phyloP scores from a whole-genome alignment of 2,329 filamentous ascomycete species.

The Ophiostoma tasmaniense region DNA sequence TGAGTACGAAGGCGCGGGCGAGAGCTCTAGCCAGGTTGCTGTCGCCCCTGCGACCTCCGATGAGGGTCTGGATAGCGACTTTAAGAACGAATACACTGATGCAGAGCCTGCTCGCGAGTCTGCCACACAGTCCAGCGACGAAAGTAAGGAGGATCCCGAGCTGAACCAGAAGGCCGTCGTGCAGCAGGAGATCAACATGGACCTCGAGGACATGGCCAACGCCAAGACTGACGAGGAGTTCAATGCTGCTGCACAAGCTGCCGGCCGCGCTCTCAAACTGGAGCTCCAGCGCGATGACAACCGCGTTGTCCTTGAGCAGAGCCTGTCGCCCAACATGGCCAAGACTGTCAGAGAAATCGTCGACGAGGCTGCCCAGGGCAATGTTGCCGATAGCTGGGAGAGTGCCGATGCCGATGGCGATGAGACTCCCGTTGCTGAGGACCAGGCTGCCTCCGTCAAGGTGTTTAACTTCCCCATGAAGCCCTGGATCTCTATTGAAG shows the following conservation, averaged over 20 bases:
- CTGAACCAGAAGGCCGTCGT: slow-evolving; percentile 32
- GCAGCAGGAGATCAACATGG: slow-evolving; percentile 35
- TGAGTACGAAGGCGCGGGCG: neutral
- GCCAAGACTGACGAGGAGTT: slow-evolving; percentile 47
- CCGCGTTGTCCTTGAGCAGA: slow-evolving; percentile 44
- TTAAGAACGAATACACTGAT: slow-evolving; percentile 51
- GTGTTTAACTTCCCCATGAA: slow-evolving; percentile 96
- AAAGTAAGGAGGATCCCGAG: slow-evolving; percentile 50
- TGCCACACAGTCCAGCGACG: slow-evolving; percentile 43
- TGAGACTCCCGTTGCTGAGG: slow-evolving; percentile 49
- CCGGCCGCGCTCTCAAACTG: slow-evolving; percentile 42
- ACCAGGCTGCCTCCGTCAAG: slow-evolving; percentile 56
- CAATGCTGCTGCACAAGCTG: slow-evolving; percentile 39
- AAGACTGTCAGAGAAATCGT: slow-evolving; percentile 42
- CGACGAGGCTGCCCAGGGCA: slow-evolving; percentile 49
- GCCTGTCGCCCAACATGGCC: slow-evolving; percentile 42
- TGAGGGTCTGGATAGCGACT: slow-evolving; percentile 11
- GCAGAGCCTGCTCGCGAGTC: slow-evolving; percentile 60
- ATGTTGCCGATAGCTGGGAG: slow-evolving; percentile 83
- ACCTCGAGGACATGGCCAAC: slow-evolving; percentile 41
- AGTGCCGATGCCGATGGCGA: slow-evolving; percentile 65
- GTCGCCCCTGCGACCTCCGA: neutral
- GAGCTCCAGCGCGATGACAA: slow-evolving; percentile 48
- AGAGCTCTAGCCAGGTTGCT: neutral
- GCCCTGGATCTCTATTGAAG: slow-evolving; percentile 84